Conservation (phyloP, 2,329 filamentous ascomycete species). For the Hymenoscyphus albidus region DNA sequence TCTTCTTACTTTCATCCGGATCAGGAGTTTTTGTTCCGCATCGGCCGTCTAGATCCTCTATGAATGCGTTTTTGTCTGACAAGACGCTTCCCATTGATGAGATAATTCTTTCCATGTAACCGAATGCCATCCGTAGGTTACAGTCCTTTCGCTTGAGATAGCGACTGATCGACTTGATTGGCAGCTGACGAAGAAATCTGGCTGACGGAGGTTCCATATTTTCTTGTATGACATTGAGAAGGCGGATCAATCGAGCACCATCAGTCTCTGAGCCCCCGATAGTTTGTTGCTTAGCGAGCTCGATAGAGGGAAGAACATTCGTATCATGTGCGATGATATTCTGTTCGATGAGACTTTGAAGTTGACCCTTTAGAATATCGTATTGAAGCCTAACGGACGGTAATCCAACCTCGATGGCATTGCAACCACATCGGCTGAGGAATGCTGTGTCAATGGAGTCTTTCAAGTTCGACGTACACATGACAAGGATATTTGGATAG, state of each 20-base stretch:
- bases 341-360: neutral
- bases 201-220: constrained; percentile 10
- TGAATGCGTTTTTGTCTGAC: neutral
- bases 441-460: constrained; percentile 33
- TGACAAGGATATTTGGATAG: constrained; percentile 29
- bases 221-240: neutral
- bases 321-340: neutral
- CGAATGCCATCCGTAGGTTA: constrained; percentile 20
- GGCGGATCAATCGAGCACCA: neutral
- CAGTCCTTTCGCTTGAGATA: constrained; percentile 26
- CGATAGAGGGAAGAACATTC: neutral
- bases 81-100: neutral
- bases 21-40: neutral
- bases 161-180: constrained; percentile 26
- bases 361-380: neutral
- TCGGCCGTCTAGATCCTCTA: neutral
- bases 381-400: neutral
- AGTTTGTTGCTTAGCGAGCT: neutral
- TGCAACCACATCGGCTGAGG: constrained; percentile 15
- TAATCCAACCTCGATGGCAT: neutral
- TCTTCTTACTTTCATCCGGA: neutral
- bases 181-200: constrained; percentile 27
- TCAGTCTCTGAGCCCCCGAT: neutral
- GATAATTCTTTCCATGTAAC: neutral
- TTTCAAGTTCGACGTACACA: constrained; percentile 34